phyloP scores from a whole-genome alignment of 225 moss, liverwort and hornwort genomes.

The Sphagnum tenellum region DNA sequence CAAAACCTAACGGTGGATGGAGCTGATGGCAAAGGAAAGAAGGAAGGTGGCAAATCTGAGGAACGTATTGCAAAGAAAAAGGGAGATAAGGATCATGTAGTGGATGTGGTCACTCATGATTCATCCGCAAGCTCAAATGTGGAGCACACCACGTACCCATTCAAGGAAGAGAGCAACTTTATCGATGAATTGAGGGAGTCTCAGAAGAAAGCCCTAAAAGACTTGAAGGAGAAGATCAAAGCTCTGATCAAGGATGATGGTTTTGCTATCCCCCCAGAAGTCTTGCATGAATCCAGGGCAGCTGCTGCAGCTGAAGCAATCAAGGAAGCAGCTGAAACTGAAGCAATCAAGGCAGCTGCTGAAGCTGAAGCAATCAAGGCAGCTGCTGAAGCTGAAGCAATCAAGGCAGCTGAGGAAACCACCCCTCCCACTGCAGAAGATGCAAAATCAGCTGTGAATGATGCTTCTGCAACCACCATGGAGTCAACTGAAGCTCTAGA shows the following conservation, averaged over 20 bases:
- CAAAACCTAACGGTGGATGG: too few species aligned
- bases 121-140: slow-evolving; percentile 5
- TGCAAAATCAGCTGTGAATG: too few species aligned
- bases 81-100: neutral
- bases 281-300: neutral
- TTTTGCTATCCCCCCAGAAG: slow-evolving; percentile 24
- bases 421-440: too few species aligned
- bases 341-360: too few species aligned
- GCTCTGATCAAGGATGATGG: slow-evolving; percentile 28
- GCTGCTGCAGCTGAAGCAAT: slow-evolving; percentile 5
- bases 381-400: too few species aligned
- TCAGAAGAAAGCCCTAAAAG: slow-evolving; percentile 37
- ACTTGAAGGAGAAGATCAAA: slow-evolving; percentile 41
- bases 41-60: neutral
- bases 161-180: slow-evolving; percentile 44
- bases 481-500: too few species aligned
- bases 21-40: too few species aligned
- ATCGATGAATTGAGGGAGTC: slow-evolving; percentile 31
- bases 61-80: neutral
- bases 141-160: slow-evolving; percentile 17
- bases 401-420: neutral
- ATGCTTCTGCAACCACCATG: too few species aligned
- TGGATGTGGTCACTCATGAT: neutral
- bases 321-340: neutral
- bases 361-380: too few species aligned